These are phyloP conservation scores for Dactylonectria macrodidyma DNA, from an alignment of 2,329 filamentous ascomycete species.

Conservation along the genomic window DNA sequence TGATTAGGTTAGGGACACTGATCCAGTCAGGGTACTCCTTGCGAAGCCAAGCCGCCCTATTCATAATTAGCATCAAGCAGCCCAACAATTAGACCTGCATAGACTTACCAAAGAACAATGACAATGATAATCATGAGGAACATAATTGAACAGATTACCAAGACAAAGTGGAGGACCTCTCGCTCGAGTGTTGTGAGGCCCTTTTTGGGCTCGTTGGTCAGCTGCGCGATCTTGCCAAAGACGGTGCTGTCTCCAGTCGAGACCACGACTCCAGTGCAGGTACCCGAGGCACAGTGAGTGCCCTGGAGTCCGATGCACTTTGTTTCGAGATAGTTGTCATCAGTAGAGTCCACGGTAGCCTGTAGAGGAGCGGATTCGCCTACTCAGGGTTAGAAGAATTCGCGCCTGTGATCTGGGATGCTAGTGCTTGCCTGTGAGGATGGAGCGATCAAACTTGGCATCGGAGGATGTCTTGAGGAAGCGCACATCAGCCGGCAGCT, in stretches of 20 bases:
- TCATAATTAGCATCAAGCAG: neutral
- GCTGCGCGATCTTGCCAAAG: slow-evolving; percentile 81
- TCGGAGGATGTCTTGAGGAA: slow-evolving; percentile 79
- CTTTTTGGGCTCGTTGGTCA: slow-evolving; percentile 78
- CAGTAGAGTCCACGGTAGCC: slow-evolving; percentile 75
- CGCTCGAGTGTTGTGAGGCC: slow-evolving; percentile 79
- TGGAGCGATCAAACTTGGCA: slow-evolving; percentile 80
- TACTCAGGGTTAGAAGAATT: slow-evolving; percentile 32
- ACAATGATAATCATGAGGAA: slow-evolving; percentile 75
- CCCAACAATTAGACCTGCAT: neutral
- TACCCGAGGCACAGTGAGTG: slow-evolving; percentile 83
- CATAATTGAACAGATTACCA: slow-evolving; percentile 79
- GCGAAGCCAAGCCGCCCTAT: slow-evolving; percentile 78
- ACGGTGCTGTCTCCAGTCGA: slow-evolving; percentile 81
- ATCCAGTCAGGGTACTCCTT: slow-evolving; percentile 79
- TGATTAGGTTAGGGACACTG: slow-evolving; percentile 79
- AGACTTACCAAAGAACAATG: slow-evolving; percentile 75
- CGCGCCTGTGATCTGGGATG: neutral
- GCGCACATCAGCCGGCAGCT: slow-evolving; percentile 80
- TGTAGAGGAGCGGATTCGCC: slow-evolving; percentile 77
- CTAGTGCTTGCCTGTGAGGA: slow-evolving; percentile 64
- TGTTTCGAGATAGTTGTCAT: slow-evolving; percentile 83
- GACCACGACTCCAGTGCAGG: slow-evolving; percentile 76
- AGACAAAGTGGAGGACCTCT: slow-evolving; percentile 81
- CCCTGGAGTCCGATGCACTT: slow-evolving; percentile 83